Percentiles rank a stretch among this genome's conserved stretches.
These are phyloP conservation scores for Triticum turgidum DNA, from an alignment of 176 grass and related monocot genomes.

Conservation along the genomic window DNA sequence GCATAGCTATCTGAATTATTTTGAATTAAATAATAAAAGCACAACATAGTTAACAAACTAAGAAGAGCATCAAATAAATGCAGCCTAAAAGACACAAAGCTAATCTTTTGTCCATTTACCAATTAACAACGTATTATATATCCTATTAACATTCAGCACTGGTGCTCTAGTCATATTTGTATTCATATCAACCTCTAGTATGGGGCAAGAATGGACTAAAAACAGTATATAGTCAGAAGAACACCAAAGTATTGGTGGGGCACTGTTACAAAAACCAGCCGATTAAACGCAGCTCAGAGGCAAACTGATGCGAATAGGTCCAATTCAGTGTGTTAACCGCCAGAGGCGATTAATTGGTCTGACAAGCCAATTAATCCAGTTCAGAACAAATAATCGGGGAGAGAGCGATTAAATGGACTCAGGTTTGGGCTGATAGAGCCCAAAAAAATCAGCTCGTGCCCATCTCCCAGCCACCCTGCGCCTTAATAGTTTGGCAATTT, in stretches of 20 bases:
- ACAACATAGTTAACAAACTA: constrained; percentile 4
- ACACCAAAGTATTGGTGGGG: neutral
- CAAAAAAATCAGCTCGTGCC: no score
- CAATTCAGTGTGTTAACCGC: neutral
- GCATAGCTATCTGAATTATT: constrained; percentile 16
- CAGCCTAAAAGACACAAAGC: neutral
- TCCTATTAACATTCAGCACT: neutral
- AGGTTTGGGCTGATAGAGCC: no score
- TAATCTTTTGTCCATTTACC: constrained; percentile 12
- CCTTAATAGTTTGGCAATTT: no score
- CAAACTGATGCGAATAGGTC: neutral
- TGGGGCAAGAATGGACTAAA: constrained; percentile 20
- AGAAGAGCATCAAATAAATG: constrained; percentile 23
- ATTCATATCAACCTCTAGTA: neutral
- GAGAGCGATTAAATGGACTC: no score
- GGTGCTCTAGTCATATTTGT: neutral
- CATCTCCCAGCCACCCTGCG: no score
- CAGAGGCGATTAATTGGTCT: neutral
- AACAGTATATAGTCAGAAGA: neutral
- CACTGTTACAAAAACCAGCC: neutral
- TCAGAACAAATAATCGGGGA: neutral
- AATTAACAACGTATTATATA: neutral
- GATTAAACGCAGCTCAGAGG: neutral
- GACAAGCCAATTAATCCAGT: neutral
- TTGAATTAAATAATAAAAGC: constrained; percentile 7